phyloP scores from a whole-genome alignment of 495 filamentous ascomycete species.

The Cercophora scortea region DNA sequence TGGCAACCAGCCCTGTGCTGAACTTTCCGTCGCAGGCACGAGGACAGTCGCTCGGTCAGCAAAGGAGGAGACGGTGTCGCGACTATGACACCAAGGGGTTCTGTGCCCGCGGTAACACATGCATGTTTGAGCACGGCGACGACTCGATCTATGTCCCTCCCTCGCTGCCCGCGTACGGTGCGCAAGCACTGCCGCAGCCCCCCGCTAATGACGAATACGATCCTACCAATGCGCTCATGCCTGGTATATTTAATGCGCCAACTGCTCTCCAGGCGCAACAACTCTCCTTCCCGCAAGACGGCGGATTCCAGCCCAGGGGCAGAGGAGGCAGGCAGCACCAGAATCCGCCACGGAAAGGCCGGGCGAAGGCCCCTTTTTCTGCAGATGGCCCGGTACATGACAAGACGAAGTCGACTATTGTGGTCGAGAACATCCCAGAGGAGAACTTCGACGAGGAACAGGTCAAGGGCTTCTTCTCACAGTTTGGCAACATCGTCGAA shows the following conservation, averaged over 20 bases:
- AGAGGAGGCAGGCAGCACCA: constrained; percentile 14
- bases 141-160: constrained; percentile 8
- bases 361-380: constrained; percentile 55
- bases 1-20: constrained; percentile 42
- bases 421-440: constrained; percentile 88
- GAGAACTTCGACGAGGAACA: constrained; percentile 70
- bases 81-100: constrained; percentile 88
- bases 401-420: constrained; percentile 67
- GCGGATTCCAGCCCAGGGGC: neutral
- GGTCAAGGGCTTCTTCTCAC: constrained; percentile 74
- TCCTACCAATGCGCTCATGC: constrained; percentile 51
- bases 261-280: constrained; percentile 1
- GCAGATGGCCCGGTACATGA: constrained; percentile 68
- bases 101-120: constrained; percentile 63
- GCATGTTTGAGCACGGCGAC: constrained; percentile 74
- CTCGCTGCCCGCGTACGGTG: neutral
- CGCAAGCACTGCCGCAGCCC: constrained; percentile 4
- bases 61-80: constrained; percentile 53
- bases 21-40: constrained; percentile 40
- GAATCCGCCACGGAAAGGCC: constrained; percentile 20
- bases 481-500: constrained; percentile 71
- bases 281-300: neutral
- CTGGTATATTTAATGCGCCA: constrained; percentile 4
- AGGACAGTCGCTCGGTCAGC: constrained; percentile 2
- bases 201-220: constrained; percentile 62